phyloP scores from a whole-genome alignment of 1,139 yeast species.

The Suhomyces kunorum region DNA sequence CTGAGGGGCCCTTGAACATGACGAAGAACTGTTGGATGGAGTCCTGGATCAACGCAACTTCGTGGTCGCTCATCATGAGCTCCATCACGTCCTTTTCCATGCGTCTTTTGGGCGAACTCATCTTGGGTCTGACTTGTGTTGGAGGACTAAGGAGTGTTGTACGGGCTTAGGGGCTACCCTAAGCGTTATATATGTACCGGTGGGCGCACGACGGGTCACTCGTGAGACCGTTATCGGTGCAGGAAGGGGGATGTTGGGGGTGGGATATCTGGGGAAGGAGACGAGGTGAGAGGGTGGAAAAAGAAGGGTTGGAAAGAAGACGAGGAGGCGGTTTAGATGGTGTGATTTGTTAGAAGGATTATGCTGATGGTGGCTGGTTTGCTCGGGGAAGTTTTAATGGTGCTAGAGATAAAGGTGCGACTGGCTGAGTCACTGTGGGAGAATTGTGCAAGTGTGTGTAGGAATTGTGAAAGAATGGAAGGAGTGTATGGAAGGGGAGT shows the following conservation, averaged over 20 bases:
- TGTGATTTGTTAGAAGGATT: too few species aligned
- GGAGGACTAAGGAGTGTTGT: conserved; percentile 1
- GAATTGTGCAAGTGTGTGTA: too few species aligned
- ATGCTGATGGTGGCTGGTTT: too few species aligned
- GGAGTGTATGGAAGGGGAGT: too few species aligned
- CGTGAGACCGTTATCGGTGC: conserved; percentile 4
- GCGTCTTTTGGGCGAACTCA: conserved; percentile 80
- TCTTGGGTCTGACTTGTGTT: conserved; percentile 12
- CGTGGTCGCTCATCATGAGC: conserved; percentile 93
- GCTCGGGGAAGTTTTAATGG: too few species aligned
- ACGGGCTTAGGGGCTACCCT: background rate
- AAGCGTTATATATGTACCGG: conserved; percentile 3
- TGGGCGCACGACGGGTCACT: conserved; percentile 9
- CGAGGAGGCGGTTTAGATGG: too few species aligned
- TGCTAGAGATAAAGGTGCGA: too few species aligned
- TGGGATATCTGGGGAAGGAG: background rate
- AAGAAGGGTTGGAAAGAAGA: background rate
- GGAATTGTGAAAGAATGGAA: too few species aligned
- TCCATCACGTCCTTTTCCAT: conserved; percentile 98
- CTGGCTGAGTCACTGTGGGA: too few species aligned
- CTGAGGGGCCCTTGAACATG: conserved; percentile 83
- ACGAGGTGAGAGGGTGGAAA: background rate
- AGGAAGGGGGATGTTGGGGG: too few species aligned
- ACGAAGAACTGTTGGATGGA: conserved; percentile 90
- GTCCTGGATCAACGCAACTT: conserved; percentile 81